phyloP scores from a whole-genome alignment of 2,329 filamentous ascomycete genomes.

The Paraphaeosphaeria minitans region DNA sequence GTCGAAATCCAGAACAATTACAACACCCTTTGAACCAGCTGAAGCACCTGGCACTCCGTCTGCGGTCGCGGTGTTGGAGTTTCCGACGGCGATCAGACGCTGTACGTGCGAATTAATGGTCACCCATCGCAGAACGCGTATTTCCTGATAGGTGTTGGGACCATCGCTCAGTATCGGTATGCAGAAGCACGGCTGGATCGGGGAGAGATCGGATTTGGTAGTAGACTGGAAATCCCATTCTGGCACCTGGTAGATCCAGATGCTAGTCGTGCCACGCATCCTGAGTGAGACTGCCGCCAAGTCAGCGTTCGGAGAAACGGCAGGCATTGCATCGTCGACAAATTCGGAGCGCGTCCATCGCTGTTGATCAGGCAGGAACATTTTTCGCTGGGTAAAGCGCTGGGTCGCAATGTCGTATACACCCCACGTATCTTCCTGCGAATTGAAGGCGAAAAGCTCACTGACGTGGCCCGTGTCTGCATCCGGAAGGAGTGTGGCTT shows the following conservation, averaged over 20 bases:
- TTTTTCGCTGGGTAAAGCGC: slow-evolving; percentile 46
- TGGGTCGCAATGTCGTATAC: slow-evolving; percentile 47
- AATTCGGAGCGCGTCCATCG: slow-evolving; percentile 47
- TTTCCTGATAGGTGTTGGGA: slow-evolving; percentile 42
- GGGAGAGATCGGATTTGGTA: slow-evolving; percentile 33
- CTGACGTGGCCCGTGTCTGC: slow-evolving; percentile 45
- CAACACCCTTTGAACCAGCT: slow-evolving; percentile 42
- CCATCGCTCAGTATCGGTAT: slow-evolving; percentile 42
- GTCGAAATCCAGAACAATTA: slow-evolving; percentile 48
- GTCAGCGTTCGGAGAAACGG: slow-evolving; percentile 45
- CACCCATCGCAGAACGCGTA: slow-evolving; percentile 45
- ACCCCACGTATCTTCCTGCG: slow-evolving; percentile 48
- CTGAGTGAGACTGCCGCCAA: slow-evolving; percentile 47
- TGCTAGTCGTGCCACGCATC: slow-evolving; percentile 45
- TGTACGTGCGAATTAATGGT: slow-evolving; percentile 35
- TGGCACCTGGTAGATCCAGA: slow-evolving; percentile 48
- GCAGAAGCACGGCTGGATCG: slow-evolving; percentile 46
- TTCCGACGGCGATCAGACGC: slow-evolving; percentile 47
- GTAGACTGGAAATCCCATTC: slow-evolving; percentile 42
- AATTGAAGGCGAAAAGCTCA: slow-evolving; percentile 49
- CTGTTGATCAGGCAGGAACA: slow-evolving; percentile 46
- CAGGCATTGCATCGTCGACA: slow-evolving; percentile 48
- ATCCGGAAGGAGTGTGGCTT: slow-evolving; percentile 48
- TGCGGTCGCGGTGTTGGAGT: slow-evolving; percentile 32
- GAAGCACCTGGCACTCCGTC: slow-evolving; percentile 33